These are phyloP conservation scores for Solanum sejunctum DNA, from an alignment of 257 asterid species.

Conservation along the genomic window DNA sequence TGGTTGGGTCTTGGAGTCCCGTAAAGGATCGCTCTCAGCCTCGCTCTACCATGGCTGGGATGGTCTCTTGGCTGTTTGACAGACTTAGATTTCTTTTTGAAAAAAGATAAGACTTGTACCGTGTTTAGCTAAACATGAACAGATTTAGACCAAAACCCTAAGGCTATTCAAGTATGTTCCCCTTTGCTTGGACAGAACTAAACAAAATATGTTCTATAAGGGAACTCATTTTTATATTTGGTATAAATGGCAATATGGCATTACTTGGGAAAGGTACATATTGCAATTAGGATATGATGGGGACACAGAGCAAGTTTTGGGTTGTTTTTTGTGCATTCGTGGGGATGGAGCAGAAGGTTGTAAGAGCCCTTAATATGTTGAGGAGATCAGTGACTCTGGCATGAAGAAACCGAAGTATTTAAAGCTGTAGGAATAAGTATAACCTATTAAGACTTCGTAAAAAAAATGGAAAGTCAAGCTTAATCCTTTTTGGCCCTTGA, in stretches of 20 bases:
- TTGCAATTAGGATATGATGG: neutral
- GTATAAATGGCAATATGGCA: neutral
- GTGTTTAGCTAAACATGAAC: neutral
- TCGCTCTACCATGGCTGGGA: neutral
- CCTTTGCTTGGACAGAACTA: neutral
- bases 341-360: neutral
- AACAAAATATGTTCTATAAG: neutral
- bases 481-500: neutral
- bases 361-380: neutral
- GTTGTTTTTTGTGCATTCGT: neutral
- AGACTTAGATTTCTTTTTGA: neutral
- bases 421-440: neutral
- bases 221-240: neutral
- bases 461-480: neutral
- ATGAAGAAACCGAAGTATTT: neutral
- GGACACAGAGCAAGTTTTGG: neutral
- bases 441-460: neutral
- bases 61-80: neutral
- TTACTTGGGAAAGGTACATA: neutral
- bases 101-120: neutral
- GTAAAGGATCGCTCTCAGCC: neutral
- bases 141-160: neutral
- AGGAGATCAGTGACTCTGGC: neutral
- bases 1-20: neutral
- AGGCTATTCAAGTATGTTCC: neutral